Conservation (phyloP, 768 basidiomycete genomes). For the Kwoniella botswanensis region DNA sequence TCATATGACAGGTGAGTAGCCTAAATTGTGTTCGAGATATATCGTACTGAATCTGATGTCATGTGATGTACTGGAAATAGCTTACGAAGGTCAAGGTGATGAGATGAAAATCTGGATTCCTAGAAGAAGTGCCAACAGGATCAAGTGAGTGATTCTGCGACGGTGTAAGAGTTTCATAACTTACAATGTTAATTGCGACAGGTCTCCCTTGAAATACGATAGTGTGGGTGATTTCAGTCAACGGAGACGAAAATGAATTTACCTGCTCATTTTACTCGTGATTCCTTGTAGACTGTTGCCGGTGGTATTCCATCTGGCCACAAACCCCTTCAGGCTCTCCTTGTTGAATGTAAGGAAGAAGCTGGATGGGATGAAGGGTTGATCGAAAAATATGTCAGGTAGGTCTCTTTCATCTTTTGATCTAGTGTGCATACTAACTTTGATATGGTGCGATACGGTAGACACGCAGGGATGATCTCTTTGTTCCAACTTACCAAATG, state of each 20-base stretch:
- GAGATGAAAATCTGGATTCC: constrained; percentile 81
- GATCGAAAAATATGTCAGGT: constrained; percentile 67
- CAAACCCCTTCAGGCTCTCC: constrained; percentile 70
- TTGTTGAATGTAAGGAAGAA: constrained; percentile 93
- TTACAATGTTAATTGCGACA: constrained; percentile 1
- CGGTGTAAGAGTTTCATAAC: no score
- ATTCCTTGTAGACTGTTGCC: constrained; percentile 60
- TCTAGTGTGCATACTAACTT: neutral
- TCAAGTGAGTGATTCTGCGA: constrained; percentile 66
- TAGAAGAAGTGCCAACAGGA: constrained; percentile 79
- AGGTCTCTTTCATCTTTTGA: constrained; percentile 1
- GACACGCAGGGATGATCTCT: constrained; percentile 71
- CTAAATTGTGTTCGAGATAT: neutral
- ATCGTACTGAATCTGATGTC: neutral
- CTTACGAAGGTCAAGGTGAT: constrained; percentile 52
- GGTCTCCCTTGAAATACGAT: constrained; percentile 86
- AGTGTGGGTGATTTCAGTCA: constrained; percentile 61
- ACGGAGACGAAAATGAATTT: neutral
- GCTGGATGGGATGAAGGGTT: constrained; percentile 74
- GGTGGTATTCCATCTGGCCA: constrained; percentile 89
- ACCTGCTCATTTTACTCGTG: neutral
- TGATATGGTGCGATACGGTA: constrained; percentile 44
- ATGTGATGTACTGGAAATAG: constrained; percentile 14
- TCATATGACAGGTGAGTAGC: constrained; percentile 69
- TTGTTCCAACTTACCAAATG: constrained; percentile 7